Evolutionary conservation across 305 asterid species (phyloP).

Genomic region (Caryopteris hybrid): DNA sequence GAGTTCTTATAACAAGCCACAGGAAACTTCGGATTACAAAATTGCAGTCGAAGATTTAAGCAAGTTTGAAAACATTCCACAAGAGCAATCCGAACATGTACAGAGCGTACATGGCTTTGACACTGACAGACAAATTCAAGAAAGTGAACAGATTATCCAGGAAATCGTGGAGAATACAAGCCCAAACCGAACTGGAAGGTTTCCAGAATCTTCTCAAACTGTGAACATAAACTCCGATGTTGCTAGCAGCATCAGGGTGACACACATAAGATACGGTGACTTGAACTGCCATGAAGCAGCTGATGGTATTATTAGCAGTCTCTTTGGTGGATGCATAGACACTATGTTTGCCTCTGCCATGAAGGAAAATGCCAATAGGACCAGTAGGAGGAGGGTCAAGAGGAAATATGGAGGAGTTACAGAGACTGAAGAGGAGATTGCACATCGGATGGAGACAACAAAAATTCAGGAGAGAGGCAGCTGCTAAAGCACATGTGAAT

Average conservation of each 20-base stretch:
- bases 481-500: slow-evolving; percentile 18
- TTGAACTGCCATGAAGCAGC: slow-evolving; percentile 26
- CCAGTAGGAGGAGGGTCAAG: slow-evolving; percentile 15
- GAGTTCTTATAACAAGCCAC: slow-evolving; percentile 1
- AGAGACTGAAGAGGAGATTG: slow-evolving; percentile 34
- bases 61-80: slow-evolving; percentile 19
- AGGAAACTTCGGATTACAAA: background rate
- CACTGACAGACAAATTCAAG: slow-evolving; percentile 18
- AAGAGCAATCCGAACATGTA: background rate
- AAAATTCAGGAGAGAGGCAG: slow-evolving; percentile 28
- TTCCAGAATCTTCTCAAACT: slow-evolving; percentile 7
- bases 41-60: slow-evolving; percentile 24
- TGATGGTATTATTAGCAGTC: background rate
- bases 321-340: slow-evolving; percentile 16
- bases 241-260: slow-evolving; percentile 2
- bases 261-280: slow-evolving; percentile 30
- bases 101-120: background rate
- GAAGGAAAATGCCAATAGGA: background rate
- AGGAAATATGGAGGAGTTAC: slow-evolving; percentile 28
- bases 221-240: background rate
- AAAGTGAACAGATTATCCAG: slow-evolving; percentile 20
- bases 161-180: slow-evolving; percentile 20
- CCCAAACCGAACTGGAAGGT: slow-evolving; percentile 13
- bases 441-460: slow-evolving; percentile 6
- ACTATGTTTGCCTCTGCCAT: slow-evolving; percentile 7